phyloP scores from a whole-genome alignment of 2,329 filamentous ascomycete species.

The Ilyonectria mors-panacis region DNA sequence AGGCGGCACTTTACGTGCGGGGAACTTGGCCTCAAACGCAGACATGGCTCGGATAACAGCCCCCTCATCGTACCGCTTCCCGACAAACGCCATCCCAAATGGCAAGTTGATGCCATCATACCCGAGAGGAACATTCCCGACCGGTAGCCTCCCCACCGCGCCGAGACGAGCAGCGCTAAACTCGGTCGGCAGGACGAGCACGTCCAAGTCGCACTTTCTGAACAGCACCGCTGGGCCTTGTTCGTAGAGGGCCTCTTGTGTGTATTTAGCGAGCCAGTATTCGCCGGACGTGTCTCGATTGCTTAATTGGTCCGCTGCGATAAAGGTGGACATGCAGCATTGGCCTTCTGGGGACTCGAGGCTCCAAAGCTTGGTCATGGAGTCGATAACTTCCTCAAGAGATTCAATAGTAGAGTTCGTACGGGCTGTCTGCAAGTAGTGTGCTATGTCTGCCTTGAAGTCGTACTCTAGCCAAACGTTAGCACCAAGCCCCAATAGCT shows the following conservation, averaged over 20 bases:
- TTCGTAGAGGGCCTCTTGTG: not conserved
- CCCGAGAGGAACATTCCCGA: not conserved
- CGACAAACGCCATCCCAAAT: conserved; percentile 21
- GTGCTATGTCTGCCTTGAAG: conserved; percentile 9
- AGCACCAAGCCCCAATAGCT: not conserved
- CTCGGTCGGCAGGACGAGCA: conserved; percentile 11
- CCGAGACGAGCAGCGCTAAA: conserved; percentile 6
- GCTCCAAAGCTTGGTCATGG: not conserved
- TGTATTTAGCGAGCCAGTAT: conserved; percentile 15
- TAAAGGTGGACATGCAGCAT: conserved; percentile 4
- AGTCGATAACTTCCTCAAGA: conserved; percentile 10
- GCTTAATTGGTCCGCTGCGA: conserved; percentile 2
- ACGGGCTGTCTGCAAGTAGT: not conserved
- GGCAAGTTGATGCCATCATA: conserved; percentile 15
- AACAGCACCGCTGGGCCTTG: conserved; percentile 5
- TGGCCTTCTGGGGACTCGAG: conserved; percentile 6
- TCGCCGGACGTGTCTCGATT: not conserved
- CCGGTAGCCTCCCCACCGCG: conserved; percentile 12
- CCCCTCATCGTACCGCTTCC: conserved; percentile 17
- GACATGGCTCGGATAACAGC: conserved; percentile 11
- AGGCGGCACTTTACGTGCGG: not conserved
- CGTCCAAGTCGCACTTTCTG: conserved; percentile 3
- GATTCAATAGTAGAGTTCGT: not conserved
- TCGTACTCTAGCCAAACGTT: conserved; percentile 1
- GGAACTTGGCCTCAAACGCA: conserved; percentile 21